Conservation (phyloP, 1,139 yeast genomes). For the Kodamaea anthophila region DNA sequence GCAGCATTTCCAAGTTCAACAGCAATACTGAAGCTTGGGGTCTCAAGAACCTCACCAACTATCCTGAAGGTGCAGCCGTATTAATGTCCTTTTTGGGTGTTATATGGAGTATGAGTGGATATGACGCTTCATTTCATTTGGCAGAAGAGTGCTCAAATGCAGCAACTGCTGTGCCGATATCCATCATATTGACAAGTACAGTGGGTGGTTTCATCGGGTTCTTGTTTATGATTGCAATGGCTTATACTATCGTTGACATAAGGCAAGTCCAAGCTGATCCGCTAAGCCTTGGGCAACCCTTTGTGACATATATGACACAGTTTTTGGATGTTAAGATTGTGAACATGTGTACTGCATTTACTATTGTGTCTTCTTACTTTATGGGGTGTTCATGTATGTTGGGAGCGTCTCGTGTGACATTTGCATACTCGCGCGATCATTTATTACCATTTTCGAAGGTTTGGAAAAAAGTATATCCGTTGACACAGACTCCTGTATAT, state of each 20-base stretch:
- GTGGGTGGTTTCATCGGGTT: constrained; percentile 61
- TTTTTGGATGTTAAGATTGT: constrained; percentile 41
- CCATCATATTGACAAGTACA: constrained; percentile 58
- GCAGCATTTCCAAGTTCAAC: constrained; percentile 38
- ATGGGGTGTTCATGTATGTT: constrained; percentile 68
- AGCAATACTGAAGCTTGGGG: constrained; percentile 48
- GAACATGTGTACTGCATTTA: constrained; percentile 50
- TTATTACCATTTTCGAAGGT: constrained; percentile 53
- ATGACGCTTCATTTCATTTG: constrained; percentile 68
- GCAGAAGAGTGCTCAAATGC: constrained; percentile 71
- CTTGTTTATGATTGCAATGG: constrained; percentile 57
- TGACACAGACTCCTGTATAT: constrained; percentile 59
- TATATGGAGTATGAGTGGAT: constrained; percentile 75
- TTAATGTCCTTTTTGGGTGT: constrained; percentile 59
- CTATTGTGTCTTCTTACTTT: constrained; percentile 53
- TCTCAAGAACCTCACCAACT: constrained; percentile 56
- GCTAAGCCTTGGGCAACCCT: constrained; percentile 58
- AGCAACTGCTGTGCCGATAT: constrained; percentile 55
- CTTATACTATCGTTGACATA: constrained; percentile 56
- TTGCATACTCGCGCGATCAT: constrained; percentile 65
- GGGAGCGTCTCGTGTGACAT: constrained; percentile 65
- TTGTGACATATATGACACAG: constrained; percentile 53
- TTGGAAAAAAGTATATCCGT: constrained; percentile 47
- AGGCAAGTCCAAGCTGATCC: constrained; percentile 43
- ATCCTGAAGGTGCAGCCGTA: constrained; percentile 60